Evolutionary conservation across 2,329 filamentous ascomycete genomes (phyloP), one percentile per base, ranked within the genome.

Genomic region (Byssoonygena ceratinophila): DNA sequence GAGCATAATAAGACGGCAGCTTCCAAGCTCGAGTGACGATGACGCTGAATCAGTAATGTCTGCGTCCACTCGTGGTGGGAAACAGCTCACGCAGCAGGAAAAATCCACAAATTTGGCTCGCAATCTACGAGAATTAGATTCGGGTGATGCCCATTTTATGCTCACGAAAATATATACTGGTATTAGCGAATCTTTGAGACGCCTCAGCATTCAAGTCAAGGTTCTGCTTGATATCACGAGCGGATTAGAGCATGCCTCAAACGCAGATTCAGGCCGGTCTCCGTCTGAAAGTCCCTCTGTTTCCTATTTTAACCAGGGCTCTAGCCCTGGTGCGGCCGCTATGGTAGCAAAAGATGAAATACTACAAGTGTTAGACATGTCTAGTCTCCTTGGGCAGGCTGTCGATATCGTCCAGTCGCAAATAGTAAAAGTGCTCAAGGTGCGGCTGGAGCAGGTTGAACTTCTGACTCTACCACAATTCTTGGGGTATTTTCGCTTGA

Each of bases 151-250:
- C 0, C 91, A 97, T 67, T 80, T 83, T 5, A 79, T 97, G 60
- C 77, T 97, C 12, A 75, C 82, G 27, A 86, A 81, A 53, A 85
- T 94, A 14, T 98, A 97, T 63, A 84, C 89, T 16, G 82, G 85
- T 31, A 84, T 96, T 7, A 85, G 91, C 3, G 92, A 98, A 71
- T 87, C 87, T 2, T 67, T 98, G 45, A 78, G 92, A 53, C 79
- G 92, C 61, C 73, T 96, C 6, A 88, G 87, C 16, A 90, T 88
- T 0, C 91, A 97, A 65, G 85, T 92, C 52, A 98, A 98, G 67
- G 83, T 97, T 8, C 71, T 98, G n/a, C 76, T 98, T 8, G 92
- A 98, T 67, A 86, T 95, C 18, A 92, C 90, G 0, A 95, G 89
- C 65, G 57, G 54, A 18, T 27, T 58, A 14, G 55, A 46, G 9